These are phyloP conservation scores for Adansonia grandidieri DNA, from an alignment of 441 rosid species.

Conservation along the genomic window DNA sequence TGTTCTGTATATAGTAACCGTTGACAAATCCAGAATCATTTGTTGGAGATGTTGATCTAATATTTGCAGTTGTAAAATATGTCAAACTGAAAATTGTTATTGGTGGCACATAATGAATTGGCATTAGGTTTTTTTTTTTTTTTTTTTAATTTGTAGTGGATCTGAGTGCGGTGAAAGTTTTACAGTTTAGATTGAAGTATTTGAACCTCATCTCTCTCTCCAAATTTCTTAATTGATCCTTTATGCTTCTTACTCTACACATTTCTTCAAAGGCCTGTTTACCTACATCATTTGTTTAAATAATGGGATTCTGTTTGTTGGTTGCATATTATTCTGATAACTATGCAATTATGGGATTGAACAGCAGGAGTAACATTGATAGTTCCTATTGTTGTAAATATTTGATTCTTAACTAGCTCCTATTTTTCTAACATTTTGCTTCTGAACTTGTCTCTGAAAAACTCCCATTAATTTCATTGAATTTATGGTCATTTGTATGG, in stretches of 20 bases:
- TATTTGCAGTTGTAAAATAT: not conserved
- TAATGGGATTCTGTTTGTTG: not conserved
- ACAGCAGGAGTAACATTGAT: not conserved
- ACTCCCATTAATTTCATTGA: not conserved
- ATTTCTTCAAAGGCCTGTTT: not conserved
- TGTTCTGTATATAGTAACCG: not conserved
- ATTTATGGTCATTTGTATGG: not conserved
- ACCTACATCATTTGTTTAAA: not conserved
- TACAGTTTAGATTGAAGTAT: not conserved
- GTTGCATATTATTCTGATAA: not conserved
- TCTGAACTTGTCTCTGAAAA: not conserved
- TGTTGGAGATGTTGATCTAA: not conserved
- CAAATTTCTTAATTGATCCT: not conserved
- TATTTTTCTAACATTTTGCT: not conserved
- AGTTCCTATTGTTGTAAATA: conserved; percentile 1
- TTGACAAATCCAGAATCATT: not conserved
- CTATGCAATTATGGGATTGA: not conserved
- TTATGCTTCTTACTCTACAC: not conserved
- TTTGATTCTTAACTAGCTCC: not conserved
- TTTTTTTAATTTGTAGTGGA: too few species aligned
- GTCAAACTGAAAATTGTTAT: not conserved
- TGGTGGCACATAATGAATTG: not conserved
- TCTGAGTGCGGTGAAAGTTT: not conserved
- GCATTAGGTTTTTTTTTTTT: not conserved
- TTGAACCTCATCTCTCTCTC: conserved; percentile 9